These are phyloP conservation scores for Capsella bursapastoris DNA, from an alignment of 345 rosid species.

Conservation along the genomic window DNA sequence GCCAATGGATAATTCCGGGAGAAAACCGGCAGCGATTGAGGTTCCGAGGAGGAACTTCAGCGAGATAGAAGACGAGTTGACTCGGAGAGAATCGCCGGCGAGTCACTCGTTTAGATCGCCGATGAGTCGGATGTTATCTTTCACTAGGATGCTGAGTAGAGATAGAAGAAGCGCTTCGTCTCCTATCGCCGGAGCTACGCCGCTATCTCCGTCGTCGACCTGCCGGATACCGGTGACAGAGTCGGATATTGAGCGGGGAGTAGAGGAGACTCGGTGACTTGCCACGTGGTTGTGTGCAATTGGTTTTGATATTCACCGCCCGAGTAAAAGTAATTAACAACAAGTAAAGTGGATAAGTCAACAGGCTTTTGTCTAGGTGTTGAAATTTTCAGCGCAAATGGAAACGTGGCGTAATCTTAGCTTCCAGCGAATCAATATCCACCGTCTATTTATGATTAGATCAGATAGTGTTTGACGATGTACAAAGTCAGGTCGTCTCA, in stretches of 20 bases:
- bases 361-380: slow-evolving; percentile 6
- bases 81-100: slow-evolving; percentile 41
- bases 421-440: background rate
- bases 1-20: slow-evolving; percentile 34
- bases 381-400: slow-evolving; percentile 7
- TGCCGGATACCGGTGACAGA: slow-evolving; percentile 42
- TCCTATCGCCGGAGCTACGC: slow-evolving; percentile 35
- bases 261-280: slow-evolving; percentile 33
- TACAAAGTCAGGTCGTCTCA: slow-evolving; percentile 18
- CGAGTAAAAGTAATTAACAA: background rate
- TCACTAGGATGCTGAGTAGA: slow-evolving; percentile 60
- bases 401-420: slow-evolving; percentile 38
- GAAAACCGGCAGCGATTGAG: slow-evolving; percentile 54
- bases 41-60: slow-evolving; percentile 44
- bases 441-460: slow-evolving; percentile 13
- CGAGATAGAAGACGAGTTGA: slow-evolving; percentile 46
- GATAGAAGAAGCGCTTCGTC: slow-evolving; percentile 50
- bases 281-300: slow-evolving; percentile 19
- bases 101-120: slow-evolving; percentile 62
- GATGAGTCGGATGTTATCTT: slow-evolving; percentile 62
- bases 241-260: slow-evolving; percentile 55
- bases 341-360: slow-evolving; percentile 22
- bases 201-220: slow-evolving; percentile 17
- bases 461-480: slow-evolving; percentile 36
- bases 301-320: background rate